Evolutionary conservation across 1,139 yeast species (phyloP).

Genomic region (Geotrichum australiense): DNA sequence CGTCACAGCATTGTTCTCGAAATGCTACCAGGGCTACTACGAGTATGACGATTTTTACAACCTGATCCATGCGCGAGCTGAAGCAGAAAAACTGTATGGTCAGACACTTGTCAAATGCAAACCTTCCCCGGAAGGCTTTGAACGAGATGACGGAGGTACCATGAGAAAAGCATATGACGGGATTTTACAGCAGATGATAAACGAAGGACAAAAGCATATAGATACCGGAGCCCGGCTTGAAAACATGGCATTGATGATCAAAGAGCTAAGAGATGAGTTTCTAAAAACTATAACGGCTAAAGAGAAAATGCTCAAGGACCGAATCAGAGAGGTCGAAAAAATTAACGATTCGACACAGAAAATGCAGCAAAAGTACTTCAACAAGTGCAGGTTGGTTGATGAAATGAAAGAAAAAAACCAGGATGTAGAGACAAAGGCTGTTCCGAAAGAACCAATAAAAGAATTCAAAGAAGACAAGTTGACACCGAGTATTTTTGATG

Average conservation of each 20-base stretch:
- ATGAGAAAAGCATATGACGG: conserved; percentile 56
- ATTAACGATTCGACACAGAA: conserved; percentile 47
- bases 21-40: conserved; percentile 60
- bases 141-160: conserved; percentile 43
- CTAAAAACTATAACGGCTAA: conserved; percentile 59
- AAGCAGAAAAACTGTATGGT: conserved; percentile 66
- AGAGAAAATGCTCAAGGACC: conserved; percentile 45
- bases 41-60: conserved; percentile 67
- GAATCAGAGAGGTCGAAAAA: conserved; percentile 47
- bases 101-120: conserved; percentile 43
- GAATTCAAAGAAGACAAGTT: conserved; percentile 9
- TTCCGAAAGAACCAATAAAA: conserved; percentile 1
- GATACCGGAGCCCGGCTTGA: conserved; percentile 62
- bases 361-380: conserved; percentile 63
- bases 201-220: conserved; percentile 62
- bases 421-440: not conserved
- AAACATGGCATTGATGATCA: conserved; percentile 53
- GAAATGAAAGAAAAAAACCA: conserved; percentile 32
- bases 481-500: too few relatives aligned
- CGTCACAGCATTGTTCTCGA: conserved; percentile 51
- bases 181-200: conserved; percentile 49
- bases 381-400: conserved; percentile 69
- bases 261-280: conserved; percentile 72
- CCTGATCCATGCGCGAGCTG: conserved; percentile 64
- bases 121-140: conserved; percentile 40